Evolutionary conservation across 1,139 yeast genomes (phyloP).

Genomic region (Geotrichum cucujoidarum): DNA sequence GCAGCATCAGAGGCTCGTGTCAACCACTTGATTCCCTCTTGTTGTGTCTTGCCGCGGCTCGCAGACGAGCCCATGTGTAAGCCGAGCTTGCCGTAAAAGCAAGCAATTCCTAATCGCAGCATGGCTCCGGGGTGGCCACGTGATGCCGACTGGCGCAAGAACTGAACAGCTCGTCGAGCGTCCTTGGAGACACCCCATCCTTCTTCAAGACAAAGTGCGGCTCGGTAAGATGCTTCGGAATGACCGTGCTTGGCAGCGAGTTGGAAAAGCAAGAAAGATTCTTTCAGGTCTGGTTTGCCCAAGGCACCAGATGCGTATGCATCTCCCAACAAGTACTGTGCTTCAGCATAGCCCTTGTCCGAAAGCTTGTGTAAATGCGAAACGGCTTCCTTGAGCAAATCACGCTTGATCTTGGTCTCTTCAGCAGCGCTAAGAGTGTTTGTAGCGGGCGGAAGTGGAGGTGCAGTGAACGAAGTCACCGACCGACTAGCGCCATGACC

Average conservation of each 20-base stretch:
- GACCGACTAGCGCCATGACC: conserved; percentile 8
- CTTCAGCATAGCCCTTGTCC: conserved; percentile 80
- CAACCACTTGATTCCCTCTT: conserved; percentile 89
- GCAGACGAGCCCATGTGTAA: conserved; percentile 32
- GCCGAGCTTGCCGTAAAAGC: conserved; percentile 83
- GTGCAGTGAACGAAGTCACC: conserved; percentile 10
- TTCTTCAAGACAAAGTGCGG: conserved; percentile 87
- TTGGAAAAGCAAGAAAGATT: conserved; percentile 72
- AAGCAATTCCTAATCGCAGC: conserved; percentile 84
- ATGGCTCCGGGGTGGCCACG: conserved; percentile 93
- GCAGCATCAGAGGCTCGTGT: conserved; percentile 82
- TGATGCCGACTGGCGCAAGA: conserved; percentile 80
- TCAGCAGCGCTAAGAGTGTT: conserved; percentile 20
- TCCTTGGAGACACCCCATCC: conserved; percentile 92
- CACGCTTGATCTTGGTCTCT: conserved; percentile 44
- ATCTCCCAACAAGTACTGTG: conserved; percentile 86
- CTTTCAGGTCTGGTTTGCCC: conserved; percentile 75
- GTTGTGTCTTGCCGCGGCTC: conserved; percentile 52
- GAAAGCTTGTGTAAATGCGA: conserved; percentile 65
- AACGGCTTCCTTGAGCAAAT: conserved; percentile 64
- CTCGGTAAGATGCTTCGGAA: conserved; percentile 83
- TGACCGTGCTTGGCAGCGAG: conserved; percentile 93
- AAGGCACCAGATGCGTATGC: conserved; percentile 82
- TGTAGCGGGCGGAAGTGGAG: conserved; percentile 6
- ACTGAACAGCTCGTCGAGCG: conserved; percentile 78